A percentile compares a stretch with the other conserved stretches of the same genome.
Conservation (phyloP, 139 green algal genomes). For the Chlorella vulgaris region DNA sequence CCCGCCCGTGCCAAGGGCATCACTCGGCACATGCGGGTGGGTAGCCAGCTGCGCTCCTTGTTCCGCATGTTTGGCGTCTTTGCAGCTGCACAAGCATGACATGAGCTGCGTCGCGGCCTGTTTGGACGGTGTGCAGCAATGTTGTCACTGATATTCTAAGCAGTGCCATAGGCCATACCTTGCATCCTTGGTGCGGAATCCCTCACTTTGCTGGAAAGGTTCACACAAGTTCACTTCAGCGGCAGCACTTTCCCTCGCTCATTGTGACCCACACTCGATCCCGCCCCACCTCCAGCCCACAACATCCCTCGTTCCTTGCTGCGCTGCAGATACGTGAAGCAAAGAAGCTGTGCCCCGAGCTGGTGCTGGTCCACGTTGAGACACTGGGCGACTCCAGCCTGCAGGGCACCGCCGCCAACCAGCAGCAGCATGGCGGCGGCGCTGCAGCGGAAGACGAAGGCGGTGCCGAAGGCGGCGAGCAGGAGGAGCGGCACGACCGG, state of each 20-base stretch:
- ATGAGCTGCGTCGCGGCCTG: too few relatives aligned
- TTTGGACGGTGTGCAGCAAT: too few relatives aligned
- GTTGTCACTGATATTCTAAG: too few relatives aligned
- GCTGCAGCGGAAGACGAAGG: background rate
- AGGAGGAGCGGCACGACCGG: conserved; percentile 30
- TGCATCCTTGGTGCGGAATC: too few relatives aligned
- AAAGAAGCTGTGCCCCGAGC: conserved; percentile 73
- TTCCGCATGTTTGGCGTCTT: too few relatives aligned
- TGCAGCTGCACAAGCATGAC: background rate
- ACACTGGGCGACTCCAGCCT: conserved; percentile 67
- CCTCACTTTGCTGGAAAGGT: too few relatives aligned
- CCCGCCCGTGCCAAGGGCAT: conserved; percentile 78
- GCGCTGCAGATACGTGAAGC: conserved; percentile 60
- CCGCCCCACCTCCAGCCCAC: too few relatives aligned
- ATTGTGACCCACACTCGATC: background rate
- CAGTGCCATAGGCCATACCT: too few relatives aligned
- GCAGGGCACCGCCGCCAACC: conserved; percentile 6
- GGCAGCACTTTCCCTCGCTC: background rate
- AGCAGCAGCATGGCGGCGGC: background rate
- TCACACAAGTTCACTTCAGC: too few relatives aligned
- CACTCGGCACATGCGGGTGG: conserved; percentile 77
- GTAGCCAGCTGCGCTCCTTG: background rate
- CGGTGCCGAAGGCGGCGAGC: background rate
- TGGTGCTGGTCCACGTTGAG: conserved; percentile 87
- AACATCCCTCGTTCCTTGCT: too few relatives aligned